Conservation (phyloP, 73 alveolate species). For the Diophrys sp. region DNA sequence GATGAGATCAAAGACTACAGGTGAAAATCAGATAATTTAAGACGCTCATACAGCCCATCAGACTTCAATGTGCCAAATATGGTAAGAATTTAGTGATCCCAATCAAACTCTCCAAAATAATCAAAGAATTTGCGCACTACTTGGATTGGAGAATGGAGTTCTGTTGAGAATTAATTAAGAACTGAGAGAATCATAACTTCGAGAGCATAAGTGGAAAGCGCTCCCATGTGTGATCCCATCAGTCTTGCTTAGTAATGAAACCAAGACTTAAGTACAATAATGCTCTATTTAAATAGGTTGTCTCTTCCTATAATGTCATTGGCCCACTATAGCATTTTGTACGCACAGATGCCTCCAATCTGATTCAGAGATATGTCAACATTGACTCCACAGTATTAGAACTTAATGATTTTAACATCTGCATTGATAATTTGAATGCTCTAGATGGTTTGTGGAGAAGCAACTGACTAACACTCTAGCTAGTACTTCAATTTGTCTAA, state of each 20-base stretch:
- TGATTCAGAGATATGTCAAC: neutral
- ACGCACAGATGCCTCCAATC: neutral
- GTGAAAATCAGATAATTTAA: neutral
- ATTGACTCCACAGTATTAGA: neutral
- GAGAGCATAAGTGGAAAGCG: neutral
- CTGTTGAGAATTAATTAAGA: neutral
- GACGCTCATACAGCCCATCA: neutral
- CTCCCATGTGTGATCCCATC: slow-evolving; percentile 1
- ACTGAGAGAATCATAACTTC: neutral
- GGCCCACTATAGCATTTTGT: neutral
- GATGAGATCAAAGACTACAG: neutral
- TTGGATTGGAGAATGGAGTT: neutral
- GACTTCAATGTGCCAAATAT: neutral
- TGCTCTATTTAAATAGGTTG: neutral
- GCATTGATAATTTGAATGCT: neutral
- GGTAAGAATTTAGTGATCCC: neutral
- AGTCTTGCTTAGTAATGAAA: neutral
- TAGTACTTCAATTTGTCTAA: neutral
- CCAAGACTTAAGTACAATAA: neutral
- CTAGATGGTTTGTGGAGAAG: neutral
- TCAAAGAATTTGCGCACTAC: neutral
- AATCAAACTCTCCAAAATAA: neutral
- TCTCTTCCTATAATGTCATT: neutral
- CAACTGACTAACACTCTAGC: neutral
- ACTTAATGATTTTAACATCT: no score